Evolutionary conservation across 345 rosid species (phyloP).

Genomic region (Melaleuca quinquenervia): DNA sequence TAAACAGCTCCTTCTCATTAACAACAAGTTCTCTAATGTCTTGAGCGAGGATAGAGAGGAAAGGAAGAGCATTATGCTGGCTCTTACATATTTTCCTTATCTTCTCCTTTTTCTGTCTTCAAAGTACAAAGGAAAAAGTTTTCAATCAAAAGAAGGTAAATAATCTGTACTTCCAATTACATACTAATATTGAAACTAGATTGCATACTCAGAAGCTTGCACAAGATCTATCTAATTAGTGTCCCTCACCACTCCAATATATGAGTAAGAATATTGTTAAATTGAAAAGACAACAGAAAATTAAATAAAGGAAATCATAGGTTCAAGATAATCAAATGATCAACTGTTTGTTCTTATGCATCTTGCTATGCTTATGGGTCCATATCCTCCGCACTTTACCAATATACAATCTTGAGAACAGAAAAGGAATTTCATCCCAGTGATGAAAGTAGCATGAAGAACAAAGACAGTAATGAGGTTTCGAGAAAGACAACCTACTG

Average conservation of each 20-base stretch:
- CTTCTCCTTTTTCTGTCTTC: slow-evolving; percentile 60
- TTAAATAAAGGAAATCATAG: not conserved
- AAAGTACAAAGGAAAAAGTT: slow-evolving; percentile 3
- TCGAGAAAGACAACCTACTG: not conserved
- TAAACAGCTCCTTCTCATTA: slow-evolving; percentile 71
- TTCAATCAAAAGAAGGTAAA: slow-evolving; percentile 1
- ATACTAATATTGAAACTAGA: not conserved
- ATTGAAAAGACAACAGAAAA: not conserved
- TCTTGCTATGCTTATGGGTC: not conserved
- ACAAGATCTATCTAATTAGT: not conserved
- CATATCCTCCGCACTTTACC: not conserved
- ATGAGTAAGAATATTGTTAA: not conserved
- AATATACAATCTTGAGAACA: not conserved
- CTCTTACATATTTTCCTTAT: slow-evolving; percentile 43
- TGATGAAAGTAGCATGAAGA: not conserved
- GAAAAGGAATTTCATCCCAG: not conserved
- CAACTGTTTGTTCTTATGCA: not conserved
- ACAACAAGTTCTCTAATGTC: slow-evolving; percentile 69
- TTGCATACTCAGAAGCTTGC: not conserved
- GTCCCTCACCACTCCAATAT: not conserved
- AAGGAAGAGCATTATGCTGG: slow-evolving; percentile 55
- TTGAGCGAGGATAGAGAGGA: slow-evolving; percentile 76
- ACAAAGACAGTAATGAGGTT: not conserved
- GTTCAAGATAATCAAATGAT: not conserved
- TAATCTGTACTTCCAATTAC: not conserved